Conservation (phyloP, 192 early-diverging fungal species). For the Piromyces finnis region DNA sequence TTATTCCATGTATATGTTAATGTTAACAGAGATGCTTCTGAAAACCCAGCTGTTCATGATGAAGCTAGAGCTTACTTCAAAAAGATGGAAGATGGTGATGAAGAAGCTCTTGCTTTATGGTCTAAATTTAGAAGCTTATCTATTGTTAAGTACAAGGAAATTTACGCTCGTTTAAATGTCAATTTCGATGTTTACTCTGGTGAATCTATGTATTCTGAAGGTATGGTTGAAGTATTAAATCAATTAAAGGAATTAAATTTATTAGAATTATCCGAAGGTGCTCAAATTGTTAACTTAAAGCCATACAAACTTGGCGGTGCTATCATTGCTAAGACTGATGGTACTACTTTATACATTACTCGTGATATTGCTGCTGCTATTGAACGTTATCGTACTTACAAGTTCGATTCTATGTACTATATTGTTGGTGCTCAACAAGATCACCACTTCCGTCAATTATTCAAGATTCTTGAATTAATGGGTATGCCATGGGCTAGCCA, state of each 20-base stretch:
- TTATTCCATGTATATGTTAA: slow-evolving; percentile 83
- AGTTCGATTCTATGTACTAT: slow-evolving; percentile 87
- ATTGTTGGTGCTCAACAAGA: slow-evolving; percentile 80
- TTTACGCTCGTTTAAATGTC: slow-evolving; percentile 77
- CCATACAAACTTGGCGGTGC: slow-evolving; percentile 65
- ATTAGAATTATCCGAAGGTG: slow-evolving; percentile 59
- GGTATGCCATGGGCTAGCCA: slow-evolving; percentile 62
- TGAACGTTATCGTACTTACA: slow-evolving; percentile 67
- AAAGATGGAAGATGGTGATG: slow-evolving; percentile 85
- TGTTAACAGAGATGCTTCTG: slow-evolving; percentile 58
- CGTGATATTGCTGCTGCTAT: slow-evolving; percentile 93
- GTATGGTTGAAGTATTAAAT: slow-evolving; percentile 40
- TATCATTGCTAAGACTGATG: slow-evolving; percentile 77
- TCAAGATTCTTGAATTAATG: slow-evolving; percentile 75
- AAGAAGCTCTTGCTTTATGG: slow-evolving; percentile 64
- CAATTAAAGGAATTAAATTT: slow-evolving; percentile 56
- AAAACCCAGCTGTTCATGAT: slow-evolving; percentile 52
- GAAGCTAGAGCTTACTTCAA: slow-evolving; percentile 80
- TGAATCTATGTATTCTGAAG: slow-evolving; percentile 68
- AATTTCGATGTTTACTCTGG: slow-evolving; percentile 90
- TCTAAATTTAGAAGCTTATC: slow-evolving; percentile 69
- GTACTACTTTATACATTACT: slow-evolving; percentile 82
- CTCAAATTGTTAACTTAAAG: slow-evolving; percentile 68
- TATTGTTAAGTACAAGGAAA: slow-evolving; percentile 81
- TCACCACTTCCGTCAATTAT: slow-evolving; percentile 82